These are phyloP conservation scores for Fremontodendron californicum DNA, from an alignment of 345 rosid species.

Conservation along the genomic window DNA sequence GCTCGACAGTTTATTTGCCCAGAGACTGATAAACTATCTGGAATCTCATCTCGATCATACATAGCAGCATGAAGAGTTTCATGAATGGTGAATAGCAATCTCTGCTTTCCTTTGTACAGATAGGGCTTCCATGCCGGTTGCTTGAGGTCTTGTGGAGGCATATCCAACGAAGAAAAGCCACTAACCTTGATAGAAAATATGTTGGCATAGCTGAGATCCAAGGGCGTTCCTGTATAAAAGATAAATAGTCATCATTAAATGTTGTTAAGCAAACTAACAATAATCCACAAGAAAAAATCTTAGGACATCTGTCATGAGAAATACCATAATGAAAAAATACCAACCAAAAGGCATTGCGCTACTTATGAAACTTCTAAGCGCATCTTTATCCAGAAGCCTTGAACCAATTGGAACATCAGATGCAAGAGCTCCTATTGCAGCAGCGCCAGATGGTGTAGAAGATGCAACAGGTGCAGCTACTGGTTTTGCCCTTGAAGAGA, in stretches of 20 bases:
- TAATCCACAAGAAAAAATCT: constrained; percentile 8
- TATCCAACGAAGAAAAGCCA: constrained; percentile 79
- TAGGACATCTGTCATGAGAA: constrained; percentile 24
- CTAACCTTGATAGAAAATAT: constrained; percentile 56
- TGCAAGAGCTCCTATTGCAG: constrained; percentile 43
- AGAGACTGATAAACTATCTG: constrained; percentile 73
- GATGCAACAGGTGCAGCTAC: constrained; percentile 73
- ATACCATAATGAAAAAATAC: constrained; percentile 40
- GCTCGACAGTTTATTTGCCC: constrained; percentile 93
- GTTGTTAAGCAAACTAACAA: constrained; percentile 14
- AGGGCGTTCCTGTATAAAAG: constrained; percentile 58
- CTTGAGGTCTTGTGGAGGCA: constrained; percentile 73
- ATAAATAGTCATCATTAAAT: constrained; percentile 10
- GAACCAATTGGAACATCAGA: constrained; percentile 71
- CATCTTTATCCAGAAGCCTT: constrained; percentile 78
- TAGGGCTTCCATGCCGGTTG: constrained; percentile 98
- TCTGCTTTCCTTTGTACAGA: constrained; percentile 84
- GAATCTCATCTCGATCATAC: constrained; percentile 88
- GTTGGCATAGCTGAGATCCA: constrained; percentile 74
- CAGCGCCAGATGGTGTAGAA: constrained; percentile 47
- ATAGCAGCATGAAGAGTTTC: constrained; percentile 78
- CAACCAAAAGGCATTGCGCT: constrained; percentile 89
- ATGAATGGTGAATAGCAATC: constrained; percentile 67
- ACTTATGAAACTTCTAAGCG: constrained; percentile 64
- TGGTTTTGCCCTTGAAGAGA: constrained; percentile 83